Evolutionary conservation across 441 rosid genomes (phyloP).

Genomic region (Eutrema salsugineum): DNA sequence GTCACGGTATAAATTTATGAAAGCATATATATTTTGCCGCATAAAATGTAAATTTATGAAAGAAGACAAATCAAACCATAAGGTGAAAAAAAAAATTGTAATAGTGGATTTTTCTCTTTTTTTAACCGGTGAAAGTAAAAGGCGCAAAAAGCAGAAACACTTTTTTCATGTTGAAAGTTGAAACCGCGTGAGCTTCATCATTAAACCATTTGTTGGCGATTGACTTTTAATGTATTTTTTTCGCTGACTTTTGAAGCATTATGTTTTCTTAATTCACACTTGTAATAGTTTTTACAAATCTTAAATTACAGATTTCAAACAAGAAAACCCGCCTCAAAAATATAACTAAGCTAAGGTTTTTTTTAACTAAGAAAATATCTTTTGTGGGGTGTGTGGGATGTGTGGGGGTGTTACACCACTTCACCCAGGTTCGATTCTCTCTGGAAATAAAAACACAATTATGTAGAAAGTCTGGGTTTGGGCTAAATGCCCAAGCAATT

Average conservation of each 20-base stretch:
- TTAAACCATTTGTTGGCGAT: not conserved
- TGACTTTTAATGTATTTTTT: not conserved
- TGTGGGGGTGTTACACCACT: too few species aligned
- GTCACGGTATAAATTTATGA: not conserved
- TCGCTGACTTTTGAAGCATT: constrained; percentile 1
- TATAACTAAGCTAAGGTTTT: not conserved
- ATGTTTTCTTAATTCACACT: constrained; percentile 4
- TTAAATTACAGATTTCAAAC: not conserved
- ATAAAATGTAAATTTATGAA: not conserved
- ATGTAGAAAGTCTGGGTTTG: too few species aligned
- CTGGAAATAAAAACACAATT: too few species aligned
- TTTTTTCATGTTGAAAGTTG: constrained; percentile 31
- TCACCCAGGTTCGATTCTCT: too few species aligned
- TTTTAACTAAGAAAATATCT: not conserved
- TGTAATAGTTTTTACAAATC: not conserved
- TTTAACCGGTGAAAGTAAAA: not conserved
- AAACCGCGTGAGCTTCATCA: constrained; percentile 30
- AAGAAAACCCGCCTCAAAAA: too few species aligned
- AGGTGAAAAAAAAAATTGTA: not conserved
- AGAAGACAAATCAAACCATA: not conserved
- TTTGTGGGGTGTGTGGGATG: too few species aligned
- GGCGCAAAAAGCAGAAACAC: constrained; percentile 21
- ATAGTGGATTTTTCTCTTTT: not conserved
- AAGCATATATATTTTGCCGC: not conserved
- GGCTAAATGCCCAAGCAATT: too few species aligned